A percentile compares a stretch with the other conserved stretches of the same genome.
Evolutionary conservation across 352 stramenopile genomes (phyloP).

Genomic region (Globisporangium uncinulatum): DNA sequence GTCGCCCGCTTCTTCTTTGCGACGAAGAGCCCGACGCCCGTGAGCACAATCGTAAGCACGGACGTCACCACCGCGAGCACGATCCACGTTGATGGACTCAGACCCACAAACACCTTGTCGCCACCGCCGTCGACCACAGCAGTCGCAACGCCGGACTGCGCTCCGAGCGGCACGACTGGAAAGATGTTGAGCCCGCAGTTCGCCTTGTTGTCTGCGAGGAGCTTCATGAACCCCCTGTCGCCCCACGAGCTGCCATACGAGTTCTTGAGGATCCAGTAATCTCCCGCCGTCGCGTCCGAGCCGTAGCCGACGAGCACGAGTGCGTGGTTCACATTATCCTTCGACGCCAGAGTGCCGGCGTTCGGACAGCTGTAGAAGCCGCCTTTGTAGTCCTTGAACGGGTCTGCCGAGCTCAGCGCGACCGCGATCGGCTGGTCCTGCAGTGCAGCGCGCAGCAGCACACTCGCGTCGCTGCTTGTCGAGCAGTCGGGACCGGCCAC

Average conservation of each 20-base stretch:
- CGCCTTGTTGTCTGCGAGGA: conserved; percentile 58
- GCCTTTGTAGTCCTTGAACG: conserved; percentile 64
- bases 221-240: conserved; percentile 54
- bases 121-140: conserved; percentile 56
- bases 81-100: conserved; percentile 54
- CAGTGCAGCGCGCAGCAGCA: conserved; percentile 47
- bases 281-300: conserved; percentile 39
- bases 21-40: conserved; percentile 40
- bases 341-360: conserved; percentile 47
- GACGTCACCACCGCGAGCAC: conserved; percentile 39
- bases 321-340: conserved; percentile 71
- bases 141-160: conserved; percentile 30
- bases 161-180: conserved; percentile 60
- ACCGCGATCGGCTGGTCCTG: conserved; percentile 67
- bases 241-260: conserved; percentile 73
- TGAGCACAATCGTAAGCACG: conserved; percentile 46
- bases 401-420: conserved; percentile 65
- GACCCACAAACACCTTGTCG: conserved; percentile 50
- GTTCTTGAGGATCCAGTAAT: conserved; percentile 85
- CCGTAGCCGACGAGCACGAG: conserved; percentile 74
- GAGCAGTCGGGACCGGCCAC: conserved; percentile 56
- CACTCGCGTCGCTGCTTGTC: conserved; percentile 36
- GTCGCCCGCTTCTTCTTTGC: conserved; percentile 31
- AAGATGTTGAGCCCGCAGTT: conserved; percentile 82
- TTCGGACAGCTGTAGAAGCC: conserved; percentile 73